phyloP scores from a whole-genome alignment of 371 early-diverging fungal genomes.

The Mucor circinelloides region DNA sequence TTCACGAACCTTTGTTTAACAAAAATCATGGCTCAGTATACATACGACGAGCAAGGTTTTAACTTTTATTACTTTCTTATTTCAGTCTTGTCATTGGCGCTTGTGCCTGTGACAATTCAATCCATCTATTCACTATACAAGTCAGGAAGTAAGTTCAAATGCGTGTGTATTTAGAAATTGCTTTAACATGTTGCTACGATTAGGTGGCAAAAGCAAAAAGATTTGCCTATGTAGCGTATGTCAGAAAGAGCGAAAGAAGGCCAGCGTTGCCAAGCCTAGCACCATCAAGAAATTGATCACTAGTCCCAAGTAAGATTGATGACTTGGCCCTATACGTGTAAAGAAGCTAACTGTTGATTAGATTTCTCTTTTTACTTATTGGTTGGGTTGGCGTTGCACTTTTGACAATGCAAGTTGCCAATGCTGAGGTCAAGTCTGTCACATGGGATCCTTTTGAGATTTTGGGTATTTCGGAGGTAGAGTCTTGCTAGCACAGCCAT shows the following conservation, averaged over 20 bases:
- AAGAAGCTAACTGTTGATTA: constrained; percentile 14
- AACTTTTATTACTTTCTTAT: constrained; percentile 93
- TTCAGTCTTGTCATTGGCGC: constrained; percentile 75
- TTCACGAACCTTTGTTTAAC: constrained; percentile 4
- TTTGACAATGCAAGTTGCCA: constrained; percentile 76
- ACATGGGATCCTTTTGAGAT: constrained; percentile 94
- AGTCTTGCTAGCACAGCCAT: background rate
- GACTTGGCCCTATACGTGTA: background rate
- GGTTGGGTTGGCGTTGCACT: constrained; percentile 84
- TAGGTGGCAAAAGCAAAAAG: constrained; percentile 15
- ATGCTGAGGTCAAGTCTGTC: constrained; percentile 65
- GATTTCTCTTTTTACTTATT: constrained; percentile 56
- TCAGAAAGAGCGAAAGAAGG: constrained; percentile 25
- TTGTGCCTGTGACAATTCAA: constrained; percentile 79
- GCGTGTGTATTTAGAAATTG: background rate
- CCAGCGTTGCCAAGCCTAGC: constrained; percentile 16
- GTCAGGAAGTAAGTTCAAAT: constrained; percentile 41
- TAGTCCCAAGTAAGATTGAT: constrained; percentile 24
- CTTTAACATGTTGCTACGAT: background rate
- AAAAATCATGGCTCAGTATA: constrained; percentile 66
- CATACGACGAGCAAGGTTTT: constrained; percentile 93
- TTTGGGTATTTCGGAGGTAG: constrained; percentile 78
- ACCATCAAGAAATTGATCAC: constrained; percentile 20
- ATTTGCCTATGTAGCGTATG: constrained; percentile 26
- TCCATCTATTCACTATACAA: constrained; percentile 48